Evolutionary conservation across 805 yeast species (phyloP).

Genomic region (Barnettozyma botsteinii): DNA sequence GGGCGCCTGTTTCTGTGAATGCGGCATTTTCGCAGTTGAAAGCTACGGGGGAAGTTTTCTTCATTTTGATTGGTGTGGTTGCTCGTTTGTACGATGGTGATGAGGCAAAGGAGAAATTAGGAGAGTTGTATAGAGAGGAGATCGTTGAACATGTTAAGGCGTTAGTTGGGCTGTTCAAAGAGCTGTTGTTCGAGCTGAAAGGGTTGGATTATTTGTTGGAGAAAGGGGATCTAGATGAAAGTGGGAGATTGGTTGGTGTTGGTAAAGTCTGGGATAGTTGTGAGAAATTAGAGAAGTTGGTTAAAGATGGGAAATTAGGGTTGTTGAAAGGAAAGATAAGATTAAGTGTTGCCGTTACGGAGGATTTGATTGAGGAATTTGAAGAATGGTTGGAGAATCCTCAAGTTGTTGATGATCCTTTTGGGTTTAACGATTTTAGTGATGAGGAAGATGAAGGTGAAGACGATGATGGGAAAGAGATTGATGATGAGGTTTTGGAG

Average conservation of each 20-base stretch:
- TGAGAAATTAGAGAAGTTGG: slow-evolving; percentile 38
- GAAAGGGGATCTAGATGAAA: slow-evolving; percentile 19
- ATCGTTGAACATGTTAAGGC: slow-evolving; percentile 15
- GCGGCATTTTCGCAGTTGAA: slow-evolving; percentile 47
- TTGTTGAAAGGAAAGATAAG: slow-evolving; percentile 42
- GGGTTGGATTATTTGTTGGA: slow-evolving; percentile 16
- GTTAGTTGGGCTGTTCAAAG: slow-evolving; percentile 16
- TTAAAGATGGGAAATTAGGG: slow-evolving; percentile 48
- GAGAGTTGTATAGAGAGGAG: slow-evolving; percentile 27
- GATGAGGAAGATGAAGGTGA: slow-evolving; percentile 29
- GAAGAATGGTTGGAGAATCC: slow-evolving; percentile 69
- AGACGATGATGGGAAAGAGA: slow-evolving; percentile 23
- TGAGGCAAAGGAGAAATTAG: slow-evolving; percentile 28
- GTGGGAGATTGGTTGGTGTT: slow-evolving; percentile 47
- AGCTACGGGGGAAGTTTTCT: slow-evolving; percentile 39
- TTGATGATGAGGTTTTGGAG: slow-evolving; percentile 31
- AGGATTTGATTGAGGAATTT: slow-evolving; percentile 62
- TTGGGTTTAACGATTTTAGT: slow-evolving; percentile 35
- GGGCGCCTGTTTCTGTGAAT: slow-evolving; percentile 45
- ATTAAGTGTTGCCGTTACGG: slow-evolving; percentile 40
- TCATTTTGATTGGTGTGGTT: slow-evolving; percentile 40
- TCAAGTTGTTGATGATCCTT: slow-evolving; percentile 40
- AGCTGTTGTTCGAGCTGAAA: slow-evolving; percentile 22
- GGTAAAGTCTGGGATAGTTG: slow-evolving; percentile 73
- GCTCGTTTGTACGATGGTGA: slow-evolving; percentile 29